Evolutionary conservation across 192 early-diverging fungal species (phyloP).

Genomic region (Gonapodya prolifera): DNA sequence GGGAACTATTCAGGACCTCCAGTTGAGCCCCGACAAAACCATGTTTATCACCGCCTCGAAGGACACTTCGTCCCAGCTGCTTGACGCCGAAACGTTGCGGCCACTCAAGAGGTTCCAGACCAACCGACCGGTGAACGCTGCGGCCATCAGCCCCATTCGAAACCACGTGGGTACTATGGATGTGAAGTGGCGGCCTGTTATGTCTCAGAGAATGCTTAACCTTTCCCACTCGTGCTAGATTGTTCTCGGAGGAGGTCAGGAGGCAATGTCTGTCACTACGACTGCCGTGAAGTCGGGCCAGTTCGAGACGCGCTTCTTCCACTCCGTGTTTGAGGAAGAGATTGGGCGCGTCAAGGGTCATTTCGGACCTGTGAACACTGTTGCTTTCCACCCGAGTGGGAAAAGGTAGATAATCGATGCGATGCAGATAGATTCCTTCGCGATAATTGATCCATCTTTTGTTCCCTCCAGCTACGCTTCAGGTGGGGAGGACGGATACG

Average conservation of each 20-base stretch:
- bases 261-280: slow-evolving; percentile 92
- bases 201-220: too few relatives aligned
- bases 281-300: slow-evolving; percentile 82
- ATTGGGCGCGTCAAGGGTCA: slow-evolving; percentile 95
- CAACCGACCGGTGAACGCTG: slow-evolving; percentile 85
- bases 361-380: slow-evolving; percentile 99
- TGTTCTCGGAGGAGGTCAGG: slow-evolving; percentile 84
- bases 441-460: background rate
- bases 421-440: background rate
- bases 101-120: slow-evolving; percentile 74
- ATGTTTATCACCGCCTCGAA: slow-evolving; percentile 95
- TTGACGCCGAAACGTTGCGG: slow-evolving; percentile 72
- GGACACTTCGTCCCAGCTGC: slow-evolving; percentile 82
- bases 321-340: slow-evolving; percentile 92
- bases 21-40: slow-evolving; percentile 75
- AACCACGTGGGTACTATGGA: slow-evolving; percentile 22
- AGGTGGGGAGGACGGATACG: slow-evolving; percentile 97
- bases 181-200: too few relatives aligned
- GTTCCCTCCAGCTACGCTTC: slow-evolving; percentile 57
- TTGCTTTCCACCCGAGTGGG: slow-evolving; percentile 93
- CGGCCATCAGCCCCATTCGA: slow-evolving; percentile 69
- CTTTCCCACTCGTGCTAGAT: background rate
- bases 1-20: slow-evolving; percentile 73
- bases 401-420: slow-evolving; percentile 28
- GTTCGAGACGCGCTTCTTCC: slow-evolving; percentile 97